These are phyloP conservation scores for Entophlyctis helioformis DNA, from an alignment of 192 early-diverging fungal genomes.

Conservation along the genomic window DNA sequence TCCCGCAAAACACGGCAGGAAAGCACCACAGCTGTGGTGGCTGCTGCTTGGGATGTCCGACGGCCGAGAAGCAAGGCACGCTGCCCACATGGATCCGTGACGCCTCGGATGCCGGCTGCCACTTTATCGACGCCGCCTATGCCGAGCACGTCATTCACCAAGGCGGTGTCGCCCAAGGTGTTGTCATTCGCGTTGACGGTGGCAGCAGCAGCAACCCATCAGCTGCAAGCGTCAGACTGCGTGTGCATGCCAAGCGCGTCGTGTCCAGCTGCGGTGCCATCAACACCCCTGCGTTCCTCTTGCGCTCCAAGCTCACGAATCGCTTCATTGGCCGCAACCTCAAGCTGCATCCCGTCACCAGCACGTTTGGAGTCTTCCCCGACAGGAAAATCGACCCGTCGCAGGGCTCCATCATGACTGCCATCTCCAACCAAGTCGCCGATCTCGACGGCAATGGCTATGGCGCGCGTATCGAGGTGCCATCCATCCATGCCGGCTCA, in stretches of 20 bases:
- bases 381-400: constrained; percentile 24
- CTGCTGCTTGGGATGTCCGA: constrained; percentile 60
- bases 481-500: constrained; percentile 36
- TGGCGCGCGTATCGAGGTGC: constrained; percentile 55
- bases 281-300: constrained; percentile 50
- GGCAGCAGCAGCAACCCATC: constrained; percentile 3
- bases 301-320: constrained; percentile 55
- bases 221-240: constrained; percentile 14
- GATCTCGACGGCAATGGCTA: constrained; percentile 51
- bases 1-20: constrained; percentile 57
- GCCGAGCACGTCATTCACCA: constrained; percentile 43
- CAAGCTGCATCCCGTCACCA: constrained; percentile 55
- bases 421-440: constrained; percentile 41
- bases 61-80: constrained; percentile 57
- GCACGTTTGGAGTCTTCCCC: too few relatives aligned
- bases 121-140: constrained; percentile 44
- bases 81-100: constrained; percentile 56
- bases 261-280: constrained; percentile 52
- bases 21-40: constrained; percentile 44
- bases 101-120: constrained; percentile 46
- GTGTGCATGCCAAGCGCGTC: constrained; percentile 39
- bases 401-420: constrained; percentile 53
- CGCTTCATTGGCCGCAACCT: constrained; percentile 55
- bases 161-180: constrained; percentile 42
- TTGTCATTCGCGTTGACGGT: constrained; percentile 23